Base-by-base conservation (phyloP, 2,329 filamentous ascomycete species). In the Mycosphaerelloides madeirae region DNA sequence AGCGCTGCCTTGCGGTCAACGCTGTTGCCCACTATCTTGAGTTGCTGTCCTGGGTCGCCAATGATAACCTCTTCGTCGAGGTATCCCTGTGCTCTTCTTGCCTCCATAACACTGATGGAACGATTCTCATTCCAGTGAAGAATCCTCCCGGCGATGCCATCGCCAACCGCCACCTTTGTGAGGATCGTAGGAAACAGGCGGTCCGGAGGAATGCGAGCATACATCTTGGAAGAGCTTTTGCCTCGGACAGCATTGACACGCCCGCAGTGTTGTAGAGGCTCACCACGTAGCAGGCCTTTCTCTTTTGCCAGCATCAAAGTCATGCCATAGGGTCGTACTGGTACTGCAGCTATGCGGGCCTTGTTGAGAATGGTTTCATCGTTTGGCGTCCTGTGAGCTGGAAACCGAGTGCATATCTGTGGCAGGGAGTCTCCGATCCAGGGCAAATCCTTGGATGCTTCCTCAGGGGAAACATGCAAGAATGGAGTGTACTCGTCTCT, bases 1-100 rank as follows among this genome's bases (percentile, higher is more conserved):
- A 88, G 64, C 0, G 85, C 78, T 1, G 87, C 77, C 18, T 79
- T 77, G 7, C 85, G 70, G 2, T 85, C 79, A 0, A 94, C 87
- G 20, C 82, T 86, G 62, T 94, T 94, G 0, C 87, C 87, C 0
- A 90, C 71, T 15, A 87, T 78, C 43, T 74, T 77, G 68, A 78
- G 81, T 58, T 87, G 82, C 1, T 80, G 68, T 0, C 29, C 8
- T 0, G 74, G 62, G 0, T 42, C 57, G 0, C 86, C 86, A 1
- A 90, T 63, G 1, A 94, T 62, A 0, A 90, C 75, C 45, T 91
- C 87, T 5, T 80, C 52, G 43, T 91, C 84, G 0, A 73, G 79
- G 31, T 85, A 80, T 0, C 84, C 83, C 61, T 93, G 87, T 0
- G 81, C 83, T 1, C 84, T 70, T 1, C 83, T 68, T 0, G 74